phyloP scores from a whole-genome alignment of 2,329 filamentous ascomycete genomes.

The Xylariaceae sp. region DNA sequence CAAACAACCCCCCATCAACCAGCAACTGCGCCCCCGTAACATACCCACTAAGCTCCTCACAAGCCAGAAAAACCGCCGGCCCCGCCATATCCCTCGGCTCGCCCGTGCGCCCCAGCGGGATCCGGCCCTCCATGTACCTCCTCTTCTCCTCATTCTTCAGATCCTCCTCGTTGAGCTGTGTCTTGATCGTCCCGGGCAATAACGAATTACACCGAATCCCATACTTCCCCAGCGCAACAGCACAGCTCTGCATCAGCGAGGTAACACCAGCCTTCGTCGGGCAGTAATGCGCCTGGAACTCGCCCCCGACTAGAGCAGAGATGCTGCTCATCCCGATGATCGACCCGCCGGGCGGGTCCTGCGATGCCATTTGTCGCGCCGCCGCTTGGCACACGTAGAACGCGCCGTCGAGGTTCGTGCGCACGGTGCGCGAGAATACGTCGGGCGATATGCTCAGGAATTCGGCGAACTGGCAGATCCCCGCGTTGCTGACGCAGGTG shows the following conservation, averaged over 20 bases:
- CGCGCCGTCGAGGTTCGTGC: slow-evolving; percentile 82
- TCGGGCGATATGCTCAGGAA: slow-evolving; percentile 72
- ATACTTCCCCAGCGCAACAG: slow-evolving; percentile 73
- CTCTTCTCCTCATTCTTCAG: slow-evolving; percentile 70
- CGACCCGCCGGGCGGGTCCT: slow-evolving; percentile 66
- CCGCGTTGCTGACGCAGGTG: slow-evolving; percentile 85
- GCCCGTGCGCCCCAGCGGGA: slow-evolving; percentile 75
- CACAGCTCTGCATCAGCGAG: slow-evolving; percentile 79
- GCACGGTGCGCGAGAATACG: slow-evolving; percentile 69
- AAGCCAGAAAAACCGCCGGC: slow-evolving; percentile 81
- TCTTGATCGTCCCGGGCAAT: slow-evolving; percentile 78
- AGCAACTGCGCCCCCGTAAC: slow-evolving; percentile 80
- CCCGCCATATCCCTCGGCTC: slow-evolving; percentile 73
- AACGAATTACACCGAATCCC: slow-evolving; percentile 80
- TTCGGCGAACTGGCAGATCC: slow-evolving; percentile 83
- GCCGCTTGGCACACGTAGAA: slow-evolving; percentile 86
- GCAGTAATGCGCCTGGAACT: slow-evolving; percentile 79
- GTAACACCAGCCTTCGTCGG: slow-evolving; percentile 83
- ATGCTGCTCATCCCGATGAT: slow-evolving; percentile 78
- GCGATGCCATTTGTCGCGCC: slow-evolving; percentile 73
- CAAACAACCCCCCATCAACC: slow-evolving; percentile 86
- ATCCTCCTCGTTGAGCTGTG: slow-evolving; percentile 82
- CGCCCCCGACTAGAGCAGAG: slow-evolving; percentile 74
- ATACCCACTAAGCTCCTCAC: slow-evolving; percentile 74
- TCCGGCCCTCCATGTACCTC: slow-evolving; percentile 75